Conservation (phyloP, 23 red algal genomes). For the Gracilaria vermiculophylla region DNA sequence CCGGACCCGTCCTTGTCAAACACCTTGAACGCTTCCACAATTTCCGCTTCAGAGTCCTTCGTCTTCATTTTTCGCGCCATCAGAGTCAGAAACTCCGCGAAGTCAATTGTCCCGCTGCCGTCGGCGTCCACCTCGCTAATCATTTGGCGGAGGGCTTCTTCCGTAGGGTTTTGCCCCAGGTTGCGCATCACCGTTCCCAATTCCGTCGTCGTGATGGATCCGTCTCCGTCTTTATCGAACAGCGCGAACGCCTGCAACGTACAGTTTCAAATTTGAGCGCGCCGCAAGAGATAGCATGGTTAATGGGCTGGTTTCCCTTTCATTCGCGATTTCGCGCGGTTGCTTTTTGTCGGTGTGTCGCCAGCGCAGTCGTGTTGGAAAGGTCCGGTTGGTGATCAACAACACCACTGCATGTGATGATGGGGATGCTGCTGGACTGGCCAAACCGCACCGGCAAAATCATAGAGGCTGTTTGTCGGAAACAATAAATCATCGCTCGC, state of each 20-base stretch:
- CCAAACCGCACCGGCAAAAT: background rate
- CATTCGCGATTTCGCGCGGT: too few species aligned
- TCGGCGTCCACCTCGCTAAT: constrained; percentile 91
- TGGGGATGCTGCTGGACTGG: background rate
- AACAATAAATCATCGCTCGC: background rate
- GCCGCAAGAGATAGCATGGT: background rate
- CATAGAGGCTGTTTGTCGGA: background rate
- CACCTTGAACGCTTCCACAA: constrained; percentile 88
- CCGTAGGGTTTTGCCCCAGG: constrained; percentile 78
- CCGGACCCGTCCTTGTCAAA: constrained; percentile 90
- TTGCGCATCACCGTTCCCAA: constrained; percentile 83
- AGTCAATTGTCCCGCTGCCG: constrained; percentile 85
- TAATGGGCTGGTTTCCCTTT: background rate
- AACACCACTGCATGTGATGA: too few species aligned
- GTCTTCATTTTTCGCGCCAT: constrained; percentile 92
- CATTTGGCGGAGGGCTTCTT: constrained; percentile 76
- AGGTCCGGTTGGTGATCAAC: background rate
- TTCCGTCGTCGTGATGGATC: constrained; percentile 78
- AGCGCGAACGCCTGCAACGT: constrained; percentile 58
- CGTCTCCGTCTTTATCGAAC: constrained; percentile 91
- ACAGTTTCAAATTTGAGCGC: background rate
- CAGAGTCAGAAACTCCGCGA: constrained; percentile 86
- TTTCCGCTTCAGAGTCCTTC: constrained; percentile 72
- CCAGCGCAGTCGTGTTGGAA: background rate
- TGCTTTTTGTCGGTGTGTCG: background rate